phyloP scores from a whole-genome alignment of 2,329 filamentous ascomycete genomes.

The Boeremia lycopersici region DNA sequence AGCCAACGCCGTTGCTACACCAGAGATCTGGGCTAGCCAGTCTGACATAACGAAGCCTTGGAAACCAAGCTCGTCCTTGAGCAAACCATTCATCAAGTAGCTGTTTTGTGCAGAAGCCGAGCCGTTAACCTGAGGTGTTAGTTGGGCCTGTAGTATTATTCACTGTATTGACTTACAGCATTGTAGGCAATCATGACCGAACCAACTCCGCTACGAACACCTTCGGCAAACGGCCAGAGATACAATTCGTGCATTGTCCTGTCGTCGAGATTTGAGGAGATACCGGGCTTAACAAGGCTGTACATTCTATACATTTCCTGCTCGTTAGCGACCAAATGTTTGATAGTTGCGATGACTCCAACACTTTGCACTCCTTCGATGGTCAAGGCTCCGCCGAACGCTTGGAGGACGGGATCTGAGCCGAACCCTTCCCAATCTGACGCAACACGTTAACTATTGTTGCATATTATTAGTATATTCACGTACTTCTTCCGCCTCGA shows the following conservation, averaged over 20 bases:
- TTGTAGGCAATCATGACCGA: slow-evolving; percentile 83
- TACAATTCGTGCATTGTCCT: slow-evolving; percentile 79
- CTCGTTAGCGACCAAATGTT: slow-evolving; percentile 78
- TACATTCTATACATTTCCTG: slow-evolving; percentile 63
- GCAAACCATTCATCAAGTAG: slow-evolving; percentile 79
- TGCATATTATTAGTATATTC: not conserved
- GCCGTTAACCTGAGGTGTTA: slow-evolving; percentile 49
- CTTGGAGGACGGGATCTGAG: slow-evolving; percentile 71
- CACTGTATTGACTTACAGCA: slow-evolving; percentile 38
- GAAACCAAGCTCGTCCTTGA: slow-evolving; percentile 87
- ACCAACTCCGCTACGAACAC: slow-evolving; percentile 76
- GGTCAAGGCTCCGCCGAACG: slow-evolving; percentile 76
- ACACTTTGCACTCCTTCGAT: slow-evolving; percentile 75
- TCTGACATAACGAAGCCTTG: slow-evolving; percentile 89
- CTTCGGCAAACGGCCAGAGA: slow-evolving; percentile 84
- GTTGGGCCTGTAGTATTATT: not conserved
- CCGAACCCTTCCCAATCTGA: slow-evolving; percentile 74
- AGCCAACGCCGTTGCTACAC: slow-evolving; percentile 77
- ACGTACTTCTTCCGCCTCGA: slow-evolving; percentile 64
- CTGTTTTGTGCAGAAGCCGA: slow-evolving; percentile 72
- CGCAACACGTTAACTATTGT: not conserved
- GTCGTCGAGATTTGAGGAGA: slow-evolving; percentile 72
- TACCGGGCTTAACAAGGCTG: slow-evolving; percentile 43
- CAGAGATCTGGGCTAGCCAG: slow-evolving; percentile 84
- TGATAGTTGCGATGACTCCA: slow-evolving; percentile 73